phyloP scores from a whole-genome alignment of 2,329 filamentous ascomycete species.

The Mariannaea elegans region DNA sequence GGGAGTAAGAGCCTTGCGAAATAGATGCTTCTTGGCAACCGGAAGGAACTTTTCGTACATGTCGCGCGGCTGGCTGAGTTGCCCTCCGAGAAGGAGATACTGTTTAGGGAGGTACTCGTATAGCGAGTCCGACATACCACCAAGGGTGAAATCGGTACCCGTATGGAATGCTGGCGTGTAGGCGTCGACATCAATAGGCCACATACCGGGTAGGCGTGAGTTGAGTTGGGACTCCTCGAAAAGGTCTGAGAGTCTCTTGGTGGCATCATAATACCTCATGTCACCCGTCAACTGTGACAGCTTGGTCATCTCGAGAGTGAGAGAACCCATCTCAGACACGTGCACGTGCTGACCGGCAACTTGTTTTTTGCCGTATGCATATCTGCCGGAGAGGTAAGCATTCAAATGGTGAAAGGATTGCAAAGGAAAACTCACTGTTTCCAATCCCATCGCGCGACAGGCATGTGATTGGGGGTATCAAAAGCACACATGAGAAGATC shows the following conservation, averaged over 20 bases:
- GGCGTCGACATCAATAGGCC: slow-evolving; percentile 63
- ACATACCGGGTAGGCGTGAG: slow-evolving; percentile 69
- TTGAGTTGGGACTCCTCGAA: slow-evolving; percentile 62
- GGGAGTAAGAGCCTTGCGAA: slow-evolving; percentile 73
- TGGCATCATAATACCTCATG: slow-evolving; percentile 68
- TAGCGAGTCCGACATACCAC: slow-evolving; percentile 65
- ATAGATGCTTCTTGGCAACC: slow-evolving; percentile 65
- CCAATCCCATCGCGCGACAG: slow-evolving; percentile 46
- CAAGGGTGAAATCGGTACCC: slow-evolving; percentile 61
- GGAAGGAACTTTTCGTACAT: slow-evolving; percentile 50
- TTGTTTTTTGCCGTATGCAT: slow-evolving; percentile 36
- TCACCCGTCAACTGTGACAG: slow-evolving; percentile 71
- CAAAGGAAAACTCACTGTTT: slow-evolving; percentile 33
- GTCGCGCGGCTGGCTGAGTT: slow-evolving; percentile 41
- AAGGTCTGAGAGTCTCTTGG: slow-evolving; percentile 64
- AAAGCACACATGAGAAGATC: slow-evolving; percentile 71
- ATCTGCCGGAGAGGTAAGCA: slow-evolving; percentile 28
- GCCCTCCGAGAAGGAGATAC: slow-evolving; percentile 72
- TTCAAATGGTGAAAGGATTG: background rate
- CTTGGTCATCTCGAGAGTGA: slow-evolving; percentile 70
- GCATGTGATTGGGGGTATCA: slow-evolving; percentile 73
- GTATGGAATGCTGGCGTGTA: slow-evolving; percentile 39
- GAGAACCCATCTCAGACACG: slow-evolving; percentile 55
- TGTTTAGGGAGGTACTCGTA: slow-evolving; percentile 75
- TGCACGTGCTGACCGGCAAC: slow-evolving; percentile 34